phyloP scores from a whole-genome alignment of 805 yeast genomes.

The Candida broadrunensis region DNA sequence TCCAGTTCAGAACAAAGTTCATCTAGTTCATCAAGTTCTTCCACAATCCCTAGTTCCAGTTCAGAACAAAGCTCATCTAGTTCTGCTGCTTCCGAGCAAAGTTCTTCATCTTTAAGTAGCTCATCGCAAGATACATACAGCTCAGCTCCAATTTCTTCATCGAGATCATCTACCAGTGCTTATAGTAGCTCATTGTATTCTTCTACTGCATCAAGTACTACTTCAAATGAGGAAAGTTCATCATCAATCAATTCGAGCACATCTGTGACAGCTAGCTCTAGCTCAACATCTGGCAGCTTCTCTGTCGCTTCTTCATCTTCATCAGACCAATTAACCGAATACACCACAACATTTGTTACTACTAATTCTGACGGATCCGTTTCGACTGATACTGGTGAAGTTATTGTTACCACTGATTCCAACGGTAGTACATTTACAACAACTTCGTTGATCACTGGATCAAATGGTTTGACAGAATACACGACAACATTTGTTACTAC shows the following conservation, averaged over 20 bases:
- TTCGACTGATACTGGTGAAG: slow-evolving; percentile 6
- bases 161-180: slow-evolving; percentile 5
- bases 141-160: slow-evolving; percentile 9
- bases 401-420: slow-evolving; percentile 6
- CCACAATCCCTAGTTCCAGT: not conserved
- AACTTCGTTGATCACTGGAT: not conserved
- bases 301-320: too few relatives aligned
- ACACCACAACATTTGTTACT: not conserved
- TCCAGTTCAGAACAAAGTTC: slow-evolving; percentile 4
- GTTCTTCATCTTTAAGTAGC: slow-evolving; percentile 7
- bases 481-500: slow-evolving; percentile 1
- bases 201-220: not conserved
- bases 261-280: too few relatives aligned
- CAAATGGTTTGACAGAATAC: not conserved
- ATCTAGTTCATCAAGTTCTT: too few relatives aligned
- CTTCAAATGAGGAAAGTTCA: not conserved
- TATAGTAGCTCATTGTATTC: not conserved
- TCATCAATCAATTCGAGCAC: too few relatives aligned
- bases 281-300: too few relatives aligned
- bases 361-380: not conserved
- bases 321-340: not conserved
- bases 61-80: slow-evolving; percentile 3
- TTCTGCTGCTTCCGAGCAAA: slow-evolving; percentile 7
- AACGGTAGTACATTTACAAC: slow-evolving; percentile 1
- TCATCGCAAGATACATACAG: too few relatives aligned